Percentiles rank a stretch among this genome's conserved stretches.
Evolutionary conservation across 805 yeast species (phyloP).

Genomic region (Barnettozyma botsteinii): DNA sequence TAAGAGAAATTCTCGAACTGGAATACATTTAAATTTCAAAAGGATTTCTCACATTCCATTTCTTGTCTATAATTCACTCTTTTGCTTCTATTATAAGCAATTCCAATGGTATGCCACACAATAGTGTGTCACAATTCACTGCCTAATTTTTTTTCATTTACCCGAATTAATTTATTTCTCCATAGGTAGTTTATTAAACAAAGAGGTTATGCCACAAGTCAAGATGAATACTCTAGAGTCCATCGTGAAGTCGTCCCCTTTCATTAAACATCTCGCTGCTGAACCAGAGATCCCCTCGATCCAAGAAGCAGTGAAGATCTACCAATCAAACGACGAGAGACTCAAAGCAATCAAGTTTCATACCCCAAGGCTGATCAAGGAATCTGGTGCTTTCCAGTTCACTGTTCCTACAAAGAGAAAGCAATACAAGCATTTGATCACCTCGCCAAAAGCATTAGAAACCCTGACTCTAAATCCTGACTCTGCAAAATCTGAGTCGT

Average conservation of each 20-base stretch:
- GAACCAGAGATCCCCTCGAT: constrained; percentile 30
- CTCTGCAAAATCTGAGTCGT: constrained; percentile 38
- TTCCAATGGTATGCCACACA: too few species aligned
- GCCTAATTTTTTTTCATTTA: too few species aligned
- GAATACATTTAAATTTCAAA: too few species aligned
- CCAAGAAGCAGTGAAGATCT: constrained; percentile 24
- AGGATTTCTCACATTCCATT: too few species aligned
- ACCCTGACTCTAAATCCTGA: constrained; percentile 49
- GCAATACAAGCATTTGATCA: constrained; percentile 46
- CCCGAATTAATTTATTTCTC: too few species aligned
- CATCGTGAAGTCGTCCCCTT: constrained; percentile 12
- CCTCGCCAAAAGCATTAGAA: constrained; percentile 52
- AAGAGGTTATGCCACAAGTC: background rate
- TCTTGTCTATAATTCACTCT: too few species aligned
- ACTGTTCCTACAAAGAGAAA: constrained; percentile 59
- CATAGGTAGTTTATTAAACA: too few species aligned
- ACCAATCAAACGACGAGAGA: constrained; percentile 20
- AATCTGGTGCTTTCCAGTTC: constrained; percentile 65
- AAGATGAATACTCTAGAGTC: constrained; percentile 11
- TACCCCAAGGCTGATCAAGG: constrained; percentile 44
- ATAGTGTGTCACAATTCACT: too few species aligned
- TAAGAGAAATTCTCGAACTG: too few species aligned
- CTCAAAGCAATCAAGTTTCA: constrained; percentile 32
- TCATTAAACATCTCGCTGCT: constrained; percentile 13
- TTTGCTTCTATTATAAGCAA: too few species aligned